Conservation (phyloP, 179 eudicot genomes). For the Heliamphora pulchella region DNA sequence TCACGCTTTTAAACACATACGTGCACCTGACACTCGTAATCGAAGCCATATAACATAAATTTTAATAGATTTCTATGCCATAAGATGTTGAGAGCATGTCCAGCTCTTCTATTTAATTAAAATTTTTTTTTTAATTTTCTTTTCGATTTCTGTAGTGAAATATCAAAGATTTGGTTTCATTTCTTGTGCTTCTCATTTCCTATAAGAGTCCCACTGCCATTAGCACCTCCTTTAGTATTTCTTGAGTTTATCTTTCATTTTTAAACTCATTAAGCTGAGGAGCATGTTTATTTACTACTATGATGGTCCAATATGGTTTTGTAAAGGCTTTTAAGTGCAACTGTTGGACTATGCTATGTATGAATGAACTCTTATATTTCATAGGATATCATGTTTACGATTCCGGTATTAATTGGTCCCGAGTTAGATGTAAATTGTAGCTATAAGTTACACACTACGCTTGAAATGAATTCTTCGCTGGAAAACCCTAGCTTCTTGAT, state of each 20-base stretch:
- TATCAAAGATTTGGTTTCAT: neutral
- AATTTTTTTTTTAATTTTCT: neutral
- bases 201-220: too few species aligned
- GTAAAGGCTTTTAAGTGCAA: neutral
- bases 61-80: neutral
- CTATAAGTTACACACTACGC: neutral
- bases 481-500: neutral
- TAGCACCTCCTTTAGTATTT: too few species aligned
- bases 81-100: neutral
- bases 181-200: too few species aligned
- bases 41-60: neutral
- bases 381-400: neutral
- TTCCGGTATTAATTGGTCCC: neutral
- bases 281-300: neutral
- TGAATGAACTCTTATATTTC: neutral
- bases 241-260: neutral
- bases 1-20: too few species aligned
- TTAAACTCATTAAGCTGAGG: neutral
- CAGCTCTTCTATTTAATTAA: neutral
- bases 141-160: neutral
- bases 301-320: neutral
- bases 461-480: neutral
- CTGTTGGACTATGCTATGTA: constrained; percentile 2
- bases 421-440: neutral
- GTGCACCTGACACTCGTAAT: neutral